These are phyloP conservation scores for Amoebophrya sp. DNA, from an alignment of 169 alveolate genomes.

Conservation along the genomic window DNA sequence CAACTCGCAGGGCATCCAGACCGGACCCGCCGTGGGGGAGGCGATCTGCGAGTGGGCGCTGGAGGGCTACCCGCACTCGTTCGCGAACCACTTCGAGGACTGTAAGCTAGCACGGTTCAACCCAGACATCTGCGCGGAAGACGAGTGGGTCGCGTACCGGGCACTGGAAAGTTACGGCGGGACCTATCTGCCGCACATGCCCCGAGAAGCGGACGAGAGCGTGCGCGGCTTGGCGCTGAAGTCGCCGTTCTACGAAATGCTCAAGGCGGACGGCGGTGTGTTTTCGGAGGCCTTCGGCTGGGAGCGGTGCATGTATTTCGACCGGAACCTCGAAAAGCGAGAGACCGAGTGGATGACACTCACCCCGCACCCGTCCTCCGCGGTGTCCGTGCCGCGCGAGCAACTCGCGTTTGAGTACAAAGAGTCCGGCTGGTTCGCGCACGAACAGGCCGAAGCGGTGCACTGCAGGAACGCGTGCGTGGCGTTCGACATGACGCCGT, in stretches of 20 bases:
- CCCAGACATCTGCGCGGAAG: not conserved
- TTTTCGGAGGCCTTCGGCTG: constrained; percentile 13
- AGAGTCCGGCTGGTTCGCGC: not conserved
- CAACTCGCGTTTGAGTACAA: not conserved
- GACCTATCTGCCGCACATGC: not conserved
- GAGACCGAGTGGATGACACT: not conserved
- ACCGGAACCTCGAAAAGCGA: not conserved
- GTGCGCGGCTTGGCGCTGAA: not conserved
- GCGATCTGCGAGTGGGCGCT: constrained; percentile 12
- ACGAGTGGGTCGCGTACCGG: not conserved
- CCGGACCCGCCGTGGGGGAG: constrained; percentile 14
- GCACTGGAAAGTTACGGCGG: not conserved
- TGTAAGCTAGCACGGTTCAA: not conserved
- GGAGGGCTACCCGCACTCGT: constrained; percentile 8
- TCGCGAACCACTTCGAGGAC: constrained; percentile 6
- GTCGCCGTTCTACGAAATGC: not conserved
- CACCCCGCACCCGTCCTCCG: not conserved
- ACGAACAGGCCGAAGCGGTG: not conserved
- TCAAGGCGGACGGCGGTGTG: not conserved
- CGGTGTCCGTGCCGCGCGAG: not conserved
- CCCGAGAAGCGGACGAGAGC: not conserved
- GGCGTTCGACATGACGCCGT: constrained; percentile 13
- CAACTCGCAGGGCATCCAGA: constrained; percentile 20
- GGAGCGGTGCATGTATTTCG: constrained; percentile 14
- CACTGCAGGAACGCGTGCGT: not conserved